Conservation (phyloP, 352 stramenopile genomes). For the Pythium rishiriense region DNA sequence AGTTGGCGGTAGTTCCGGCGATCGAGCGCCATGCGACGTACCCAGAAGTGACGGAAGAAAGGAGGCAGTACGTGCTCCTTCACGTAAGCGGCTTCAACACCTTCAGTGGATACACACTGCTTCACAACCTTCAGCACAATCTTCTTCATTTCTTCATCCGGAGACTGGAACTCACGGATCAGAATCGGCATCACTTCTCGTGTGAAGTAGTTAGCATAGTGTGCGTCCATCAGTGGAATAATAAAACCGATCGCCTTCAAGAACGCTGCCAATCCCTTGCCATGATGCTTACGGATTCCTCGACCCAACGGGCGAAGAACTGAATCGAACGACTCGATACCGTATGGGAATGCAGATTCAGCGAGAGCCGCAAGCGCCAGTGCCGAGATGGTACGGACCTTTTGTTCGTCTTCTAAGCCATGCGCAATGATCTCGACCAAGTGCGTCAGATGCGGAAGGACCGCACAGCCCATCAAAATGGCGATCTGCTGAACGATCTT, state of each 20-base stretch:
- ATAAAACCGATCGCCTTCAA: conserved; percentile 99
- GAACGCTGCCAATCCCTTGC: conserved; percentile 98
- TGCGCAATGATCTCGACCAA: conserved; percentile 98
- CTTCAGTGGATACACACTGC: conserved; percentile 98
- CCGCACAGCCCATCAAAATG: conserved; percentile 97
- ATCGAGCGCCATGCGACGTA: conserved; percentile 97
- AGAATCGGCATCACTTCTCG: conserved; percentile 99
- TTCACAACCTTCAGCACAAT: conserved; percentile 97
- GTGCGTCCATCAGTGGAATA: conserved; percentile 99
- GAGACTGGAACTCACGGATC: conserved; percentile 97
- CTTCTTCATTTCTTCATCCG: conserved; percentile 99
- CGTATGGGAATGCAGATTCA: conserved; percentile 98
- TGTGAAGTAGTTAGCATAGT: conserved; percentile 99
- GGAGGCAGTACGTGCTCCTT: conserved; percentile 97
- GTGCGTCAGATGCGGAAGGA: conserved; percentile 97
- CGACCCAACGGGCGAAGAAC: conserved; percentile 98
- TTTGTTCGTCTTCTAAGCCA: conserved; percentile 97
- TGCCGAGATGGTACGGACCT: conserved; percentile 98
- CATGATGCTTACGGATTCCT: conserved; percentile 96
- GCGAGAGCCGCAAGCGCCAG: conserved; percentile 97
- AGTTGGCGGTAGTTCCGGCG: conserved; percentile 98
- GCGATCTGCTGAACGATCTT: conserved; percentile 99
- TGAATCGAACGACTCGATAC: conserved; percentile 99
- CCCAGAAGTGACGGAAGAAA: conserved; percentile 99
- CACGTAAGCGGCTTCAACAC: conserved; percentile 98